Conservation (phyloP, 352 stramenopile species). For the Peronospora farinosa region DNA sequence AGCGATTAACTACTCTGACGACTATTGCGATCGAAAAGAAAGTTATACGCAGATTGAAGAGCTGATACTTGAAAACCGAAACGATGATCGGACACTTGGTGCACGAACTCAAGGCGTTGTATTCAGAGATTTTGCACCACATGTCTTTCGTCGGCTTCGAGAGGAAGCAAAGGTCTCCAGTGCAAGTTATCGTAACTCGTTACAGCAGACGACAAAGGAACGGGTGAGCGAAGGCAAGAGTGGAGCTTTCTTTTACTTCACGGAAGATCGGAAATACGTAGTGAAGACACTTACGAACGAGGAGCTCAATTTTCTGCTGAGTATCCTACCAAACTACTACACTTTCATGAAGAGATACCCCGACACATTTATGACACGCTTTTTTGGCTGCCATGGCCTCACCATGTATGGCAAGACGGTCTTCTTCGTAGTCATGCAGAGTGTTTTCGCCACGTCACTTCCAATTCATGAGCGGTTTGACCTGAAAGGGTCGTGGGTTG, state of each 20-base stretch:
- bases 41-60: constrained; percentile 74
- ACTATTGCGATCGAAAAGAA: constrained; percentile 60
- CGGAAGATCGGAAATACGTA: constrained; percentile 75
- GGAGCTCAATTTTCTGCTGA: constrained; percentile 67
- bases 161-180: constrained; percentile 57
- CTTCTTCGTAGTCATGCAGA: constrained; percentile 84
- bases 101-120: constrained; percentile 52
- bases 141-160: constrained; percentile 71
- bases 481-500: constrained; percentile 83
- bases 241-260: constrained; percentile 82
- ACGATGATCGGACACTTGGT: constrained; percentile 34
- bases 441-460: constrained; percentile 68
- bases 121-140: constrained; percentile 75
- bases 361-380: constrained; percentile 75
- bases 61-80: constrained; percentile 62
- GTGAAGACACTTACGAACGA: constrained; percentile 77
- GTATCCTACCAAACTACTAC: constrained; percentile 69
- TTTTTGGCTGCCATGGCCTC: constrained; percentile 73
- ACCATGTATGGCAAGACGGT: constrained; percentile 85
- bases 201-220: constrained; percentile 72
- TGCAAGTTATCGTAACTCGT: constrained; percentile 55
- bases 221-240: constrained; percentile 78
- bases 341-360: constrained; percentile 56
- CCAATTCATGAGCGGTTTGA: constrained; percentile 82
- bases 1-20: constrained; percentile 8